Percentiles rank a stretch among this genome's conserved stretches.
Conservation (phyloP, 768 basidiomycete species). For the Harrya chromipes region DNA sequence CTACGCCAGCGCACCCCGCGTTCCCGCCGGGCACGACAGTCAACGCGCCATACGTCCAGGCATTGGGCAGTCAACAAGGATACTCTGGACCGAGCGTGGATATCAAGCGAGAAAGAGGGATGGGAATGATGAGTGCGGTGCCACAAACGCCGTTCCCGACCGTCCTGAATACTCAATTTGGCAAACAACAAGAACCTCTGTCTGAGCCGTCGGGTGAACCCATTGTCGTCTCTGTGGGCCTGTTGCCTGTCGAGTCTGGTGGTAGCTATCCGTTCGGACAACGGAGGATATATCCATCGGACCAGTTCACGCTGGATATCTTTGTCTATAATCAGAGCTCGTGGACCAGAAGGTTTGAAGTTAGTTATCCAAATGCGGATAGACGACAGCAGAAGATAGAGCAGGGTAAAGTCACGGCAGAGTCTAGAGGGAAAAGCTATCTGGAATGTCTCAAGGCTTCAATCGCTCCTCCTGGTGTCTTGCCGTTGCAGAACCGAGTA, state of each 20-base stretch:
- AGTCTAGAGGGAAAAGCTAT: slow-evolving; percentile 14
- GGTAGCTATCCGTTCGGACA: slow-evolving; percentile 13
- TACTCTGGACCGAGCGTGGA: slow-evolving; percentile 60
- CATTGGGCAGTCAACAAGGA: slow-evolving; percentile 47
- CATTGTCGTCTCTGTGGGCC: slow-evolving; percentile 68
- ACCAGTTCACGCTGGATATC: slow-evolving; percentile 77
- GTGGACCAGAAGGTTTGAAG: slow-evolving; percentile 75
- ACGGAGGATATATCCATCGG: slow-evolving; percentile 65
- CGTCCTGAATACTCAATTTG: slow-evolving; percentile 41
- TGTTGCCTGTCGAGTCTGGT: slow-evolving; percentile 30
- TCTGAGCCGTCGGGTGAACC: slow-evolving; percentile 43
- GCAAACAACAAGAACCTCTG: slow-evolving; percentile 22
- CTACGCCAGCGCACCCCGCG: slow-evolving; percentile 73
- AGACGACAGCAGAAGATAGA: slow-evolving; percentile 39
- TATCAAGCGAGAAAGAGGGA: slow-evolving; percentile 57
- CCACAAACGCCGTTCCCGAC: slow-evolving; percentile 59
- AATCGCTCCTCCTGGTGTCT: slow-evolving; percentile 52
- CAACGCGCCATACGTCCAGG: slow-evolving; percentile 54
- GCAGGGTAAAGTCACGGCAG: slow-evolving; percentile 22
- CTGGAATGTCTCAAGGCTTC: slow-evolving; percentile 28
- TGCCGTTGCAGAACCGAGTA: slow-evolving; percentile 75
- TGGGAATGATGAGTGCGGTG: slow-evolving; percentile 27
- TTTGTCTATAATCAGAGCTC: slow-evolving; percentile 83
- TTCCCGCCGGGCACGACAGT: slow-evolving; percentile 48
- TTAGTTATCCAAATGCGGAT: slow-evolving; percentile 60